These are phyloP conservation scores for Encephalitozoon hellem DNA, from an alignment of 371 early-diverging fungal species.

Conservation along the genomic window DNA sequence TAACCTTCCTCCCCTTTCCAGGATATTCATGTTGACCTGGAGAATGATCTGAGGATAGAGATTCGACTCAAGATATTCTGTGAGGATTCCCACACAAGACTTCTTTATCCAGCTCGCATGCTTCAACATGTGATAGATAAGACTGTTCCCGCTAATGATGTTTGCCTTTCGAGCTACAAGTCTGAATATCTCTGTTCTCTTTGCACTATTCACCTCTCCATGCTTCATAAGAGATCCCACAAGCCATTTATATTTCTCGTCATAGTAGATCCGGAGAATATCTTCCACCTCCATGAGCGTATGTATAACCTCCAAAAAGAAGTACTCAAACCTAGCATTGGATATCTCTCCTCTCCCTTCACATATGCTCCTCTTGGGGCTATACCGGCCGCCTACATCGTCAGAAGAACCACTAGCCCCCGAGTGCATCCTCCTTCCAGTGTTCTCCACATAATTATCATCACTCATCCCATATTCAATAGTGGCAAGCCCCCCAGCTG, in stretches of 20 bases:
- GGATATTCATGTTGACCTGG: background rate
- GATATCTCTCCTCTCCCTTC: background rate
- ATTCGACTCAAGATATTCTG: background rate
- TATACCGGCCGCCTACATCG: background rate
- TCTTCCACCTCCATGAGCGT: background rate
- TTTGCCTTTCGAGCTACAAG: background rate
- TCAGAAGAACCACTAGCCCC: background rate
- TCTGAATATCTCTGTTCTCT: background rate
- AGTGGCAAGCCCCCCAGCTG: background rate
- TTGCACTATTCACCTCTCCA: background rate
- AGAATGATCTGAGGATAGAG: conserved; percentile 2
- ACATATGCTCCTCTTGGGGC: no score
- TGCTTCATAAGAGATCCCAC: background rate
- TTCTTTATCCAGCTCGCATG: background rate
- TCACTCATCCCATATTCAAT: no score
- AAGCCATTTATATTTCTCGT: conserved; percentile 6
- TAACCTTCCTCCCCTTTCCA: background rate
- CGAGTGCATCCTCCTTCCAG: background rate
- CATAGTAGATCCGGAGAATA: background rate
- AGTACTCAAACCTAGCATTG: background rate
- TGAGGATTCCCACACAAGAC: background rate
- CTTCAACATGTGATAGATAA: background rate
- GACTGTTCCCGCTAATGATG: background rate
- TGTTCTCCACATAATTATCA: background rate
- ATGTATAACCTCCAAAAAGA: background rate